Evolutionary conservation across 78 protist genomes (phyloP).

Genomic region (Dictyostelium intermedium): DNA sequence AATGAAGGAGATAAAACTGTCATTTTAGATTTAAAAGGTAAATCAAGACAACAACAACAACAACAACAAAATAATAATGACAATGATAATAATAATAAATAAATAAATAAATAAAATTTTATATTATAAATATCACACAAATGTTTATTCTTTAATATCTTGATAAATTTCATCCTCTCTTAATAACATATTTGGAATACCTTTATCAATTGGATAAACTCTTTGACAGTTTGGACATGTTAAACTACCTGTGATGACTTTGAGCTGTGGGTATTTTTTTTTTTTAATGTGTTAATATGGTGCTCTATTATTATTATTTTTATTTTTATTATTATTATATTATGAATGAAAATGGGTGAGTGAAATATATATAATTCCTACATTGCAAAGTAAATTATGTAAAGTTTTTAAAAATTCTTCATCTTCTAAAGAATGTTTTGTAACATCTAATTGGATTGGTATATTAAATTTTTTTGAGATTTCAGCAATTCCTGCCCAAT

Average conservation of each 20-base stretch:
- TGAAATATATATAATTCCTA: not conserved
- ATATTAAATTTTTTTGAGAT: conserved; percentile 26
- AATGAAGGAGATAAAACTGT: not conserved
- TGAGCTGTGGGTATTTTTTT: conserved; percentile 13
- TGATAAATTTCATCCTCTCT: conserved; percentile 77
- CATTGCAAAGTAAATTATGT: conserved; percentile 44
- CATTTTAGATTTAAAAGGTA: not conserved
- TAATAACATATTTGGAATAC: conserved; percentile 79
- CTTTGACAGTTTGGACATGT: conserved; percentile 66
- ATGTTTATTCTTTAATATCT: conserved; percentile 38
- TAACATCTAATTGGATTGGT: not conserved
- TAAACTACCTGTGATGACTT: conserved; percentile 63
- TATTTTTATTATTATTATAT: too few relatives aligned
- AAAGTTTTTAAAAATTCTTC: conserved; percentile 66
- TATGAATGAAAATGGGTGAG: too few relatives aligned
- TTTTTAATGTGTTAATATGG: too few relatives aligned
- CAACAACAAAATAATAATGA: not conserved
- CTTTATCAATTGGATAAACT: conserved; percentile 59
- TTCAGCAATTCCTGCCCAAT: conserved; percentile 64
- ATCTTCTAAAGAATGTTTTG: conserved; percentile 16
- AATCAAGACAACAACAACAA: not conserved
- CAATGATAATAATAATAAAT: not conserved
- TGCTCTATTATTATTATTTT: too few relatives aligned
- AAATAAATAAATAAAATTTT: not conserved
- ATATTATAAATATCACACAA: not conserved